Base-by-base conservation (phyloP, 192 early-diverging fungal species). In the Chytriomyces confervae region DNA sequence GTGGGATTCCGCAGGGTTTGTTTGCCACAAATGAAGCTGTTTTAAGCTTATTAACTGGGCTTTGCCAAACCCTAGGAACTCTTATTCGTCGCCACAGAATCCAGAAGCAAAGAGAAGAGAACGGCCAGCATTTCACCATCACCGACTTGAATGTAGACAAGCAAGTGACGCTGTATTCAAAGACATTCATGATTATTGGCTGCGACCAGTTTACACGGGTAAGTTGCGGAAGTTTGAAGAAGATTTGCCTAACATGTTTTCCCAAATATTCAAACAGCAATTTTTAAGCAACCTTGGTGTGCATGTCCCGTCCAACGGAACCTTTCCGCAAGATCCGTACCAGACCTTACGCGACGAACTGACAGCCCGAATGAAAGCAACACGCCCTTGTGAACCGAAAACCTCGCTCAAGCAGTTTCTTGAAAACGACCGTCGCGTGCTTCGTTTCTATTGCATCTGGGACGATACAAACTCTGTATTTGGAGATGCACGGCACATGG, bases 361-460 rank as follows among this genome's bases (percentile, higher is more conserved):
- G 48, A 57, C 72, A 16, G 79, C 88, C 36, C 75, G 82, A 29
- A 84, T 86, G 85, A 86, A 85, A 74, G 77, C 84, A 27, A 88
- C 87, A 2, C 82, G 83, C 27, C 87, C 84, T 20, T 81, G 65
- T 27, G 61, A 77, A 36, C 85, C 85, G 10, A 80, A 83, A 76
- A 72, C 78, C 29, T 81, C 84, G 10, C 81, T 91, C 61, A 87
- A 88, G 68, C 79, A 87, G 67, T 91, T 91, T 80, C 82, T 91
- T 60, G 86, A 90, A 69, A 85, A 87, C 79, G 90, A 91, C 79
- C 83, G 90, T 6, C 82, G 81, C 47, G 90, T 91, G 10, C 83
- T 91, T 20, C 80, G 90, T 60, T 91, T 91, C 82, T 91, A 89
- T 72, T 88, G 87, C 76, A 80, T 89, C 57, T 91, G 90, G 90